phyloP scores from a whole-genome alignment of 805 yeast genomes.

The Candida parachauliodes region DNA sequence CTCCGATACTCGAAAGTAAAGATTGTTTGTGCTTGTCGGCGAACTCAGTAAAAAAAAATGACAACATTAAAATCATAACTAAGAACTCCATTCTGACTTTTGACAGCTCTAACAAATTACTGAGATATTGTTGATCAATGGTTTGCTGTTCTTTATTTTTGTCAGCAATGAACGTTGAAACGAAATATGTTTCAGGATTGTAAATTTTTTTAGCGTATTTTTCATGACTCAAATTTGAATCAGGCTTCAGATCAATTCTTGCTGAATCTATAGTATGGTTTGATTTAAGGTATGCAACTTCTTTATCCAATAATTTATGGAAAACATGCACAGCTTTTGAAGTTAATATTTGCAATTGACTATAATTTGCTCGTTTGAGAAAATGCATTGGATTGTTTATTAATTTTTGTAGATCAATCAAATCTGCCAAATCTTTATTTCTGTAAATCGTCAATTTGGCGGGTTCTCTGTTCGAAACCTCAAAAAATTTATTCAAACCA shows the following conservation, averaged over 20 bases:
- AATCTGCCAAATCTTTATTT: constrained; percentile 29
- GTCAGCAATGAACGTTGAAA: constrained; percentile 24
- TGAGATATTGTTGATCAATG: constrained; percentile 3
- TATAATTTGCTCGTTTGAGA: constrained; percentile 19
- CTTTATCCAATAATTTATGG: constrained; percentile 28
- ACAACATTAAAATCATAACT: constrained; percentile 18
- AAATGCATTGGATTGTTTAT: constrained; percentile 34
- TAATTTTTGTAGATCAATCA: constrained; percentile 25
- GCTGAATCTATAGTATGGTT: constrained; percentile 17
- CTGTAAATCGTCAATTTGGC: constrained; percentile 20
- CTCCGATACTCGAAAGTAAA: no score
- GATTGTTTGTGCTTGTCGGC: no score
- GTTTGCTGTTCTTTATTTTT: constrained; percentile 17
- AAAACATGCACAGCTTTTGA: constrained; percentile 25
- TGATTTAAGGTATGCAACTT: constrained; percentile 17
- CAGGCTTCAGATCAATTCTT: constrained; percentile 12
- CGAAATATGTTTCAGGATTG: constrained; percentile 37
- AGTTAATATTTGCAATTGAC: constrained; percentile 18
- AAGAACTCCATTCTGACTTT: constrained; percentile 9
- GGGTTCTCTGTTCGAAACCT: constrained; percentile 23
- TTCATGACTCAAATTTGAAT: constrained; percentile 12
- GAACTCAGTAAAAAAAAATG: constrained; percentile 29
- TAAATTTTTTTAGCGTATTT: constrained; percentile 20
- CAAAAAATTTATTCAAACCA: constrained; percentile 40
- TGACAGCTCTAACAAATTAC: constrained; percentile 16